Evolutionary conservation across 371 early-diverging fungal species (phyloP), one percentile per base, ranked within the genome.

Genomic region (Lichtheimia corymbifera): DNA sequence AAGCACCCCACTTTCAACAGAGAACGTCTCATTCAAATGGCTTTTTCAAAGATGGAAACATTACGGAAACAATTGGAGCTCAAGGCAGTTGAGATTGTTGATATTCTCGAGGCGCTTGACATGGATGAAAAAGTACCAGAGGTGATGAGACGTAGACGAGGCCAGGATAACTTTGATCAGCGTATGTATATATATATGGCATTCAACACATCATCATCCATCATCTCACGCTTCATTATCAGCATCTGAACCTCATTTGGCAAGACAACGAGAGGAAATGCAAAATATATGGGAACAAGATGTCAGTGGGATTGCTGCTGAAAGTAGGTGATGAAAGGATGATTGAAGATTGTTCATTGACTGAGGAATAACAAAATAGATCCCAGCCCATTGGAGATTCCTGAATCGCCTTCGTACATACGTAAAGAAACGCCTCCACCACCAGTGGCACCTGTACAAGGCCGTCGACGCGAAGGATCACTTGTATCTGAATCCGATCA

Each of bases 21-120:
- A 11, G 4, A n/a, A 6, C 5, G 15, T 5, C 5, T 18, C 18
- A 45, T 18, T 14, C n/a, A 27, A 43, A 14, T 18, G 4, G 14
- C 17, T n/a, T 22, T 22, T 17, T 17, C 7, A 25, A 61, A 86
- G 84, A 81, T 82, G 51, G 86, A 87, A 20, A 73, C 83, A 0
- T 69, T 85, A 17, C 74, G 72, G 53, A 84, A 84, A 22, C 86
- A 87, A 59, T 69, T 85, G 25, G 86, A 85, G 42, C 68, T 76
- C 54, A 83, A 83, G 60, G 79, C 83, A 0, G 61, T 64, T n/a
- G 83, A 83, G 53, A 72, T 81, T 45, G 72, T 66, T 3, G 73
- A 73, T 43, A 60, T 78, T 20, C 62, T 83, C n/a, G 67, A 67
- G 47, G 70, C 73, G 22, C 54, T 66, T 7, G 67, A 71, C 50